These are phyloP conservation scores for Shiraia sp. DNA, from an alignment of 2,329 filamentous ascomycete species.

Conservation along the genomic window DNA sequence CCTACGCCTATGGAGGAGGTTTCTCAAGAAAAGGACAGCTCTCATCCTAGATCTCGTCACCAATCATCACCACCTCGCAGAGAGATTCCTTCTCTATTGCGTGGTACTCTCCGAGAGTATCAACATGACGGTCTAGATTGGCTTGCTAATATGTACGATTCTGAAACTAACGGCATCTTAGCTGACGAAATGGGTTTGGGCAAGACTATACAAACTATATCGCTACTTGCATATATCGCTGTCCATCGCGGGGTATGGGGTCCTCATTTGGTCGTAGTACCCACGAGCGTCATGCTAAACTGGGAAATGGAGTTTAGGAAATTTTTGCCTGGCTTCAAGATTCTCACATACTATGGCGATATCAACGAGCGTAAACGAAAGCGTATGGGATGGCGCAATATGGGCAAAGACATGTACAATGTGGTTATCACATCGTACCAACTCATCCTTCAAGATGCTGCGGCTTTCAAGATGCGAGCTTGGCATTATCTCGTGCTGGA, in stretches of 20 bases:
- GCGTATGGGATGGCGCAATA: conserved; percentile 88
- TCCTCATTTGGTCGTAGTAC: conserved; percentile 92
- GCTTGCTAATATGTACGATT: conserved; percentile 90
- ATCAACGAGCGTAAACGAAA: conserved; percentile 91
- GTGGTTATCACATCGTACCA: conserved; percentile 98
- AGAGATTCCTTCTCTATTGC: conserved; percentile 64
- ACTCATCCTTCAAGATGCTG: conserved; percentile 89
- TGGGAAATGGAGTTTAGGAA: conserved; percentile 99
- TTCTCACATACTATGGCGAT: conserved; percentile 93
- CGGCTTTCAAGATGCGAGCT: conserved; percentile 85
- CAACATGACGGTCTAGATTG: conserved; percentile 97
- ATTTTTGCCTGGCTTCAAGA: conserved; percentile 97
- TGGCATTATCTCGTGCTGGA: conserved; percentile 99
- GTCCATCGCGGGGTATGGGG: conserved; percentile 92
- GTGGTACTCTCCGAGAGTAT: conserved; percentile 90
- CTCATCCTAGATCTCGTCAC: conserved; percentile 27
- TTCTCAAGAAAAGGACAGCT: conserved; percentile 15
- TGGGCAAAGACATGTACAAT: conserved; percentile 79
- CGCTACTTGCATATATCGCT: conserved; percentile 87
- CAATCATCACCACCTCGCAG: conserved; percentile 36
- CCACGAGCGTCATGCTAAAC: conserved; percentile 97
- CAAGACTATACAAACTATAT: conserved; percentile 98
- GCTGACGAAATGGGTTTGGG: conserved; percentile 98
- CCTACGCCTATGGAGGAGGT: conserved; percentile 17
- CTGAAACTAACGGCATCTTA: conserved; percentile 91